phyloP scores from a whole-genome alignment of 2,329 filamentous ascomycete genomes.

The Fusarium marasasianum region DNA sequence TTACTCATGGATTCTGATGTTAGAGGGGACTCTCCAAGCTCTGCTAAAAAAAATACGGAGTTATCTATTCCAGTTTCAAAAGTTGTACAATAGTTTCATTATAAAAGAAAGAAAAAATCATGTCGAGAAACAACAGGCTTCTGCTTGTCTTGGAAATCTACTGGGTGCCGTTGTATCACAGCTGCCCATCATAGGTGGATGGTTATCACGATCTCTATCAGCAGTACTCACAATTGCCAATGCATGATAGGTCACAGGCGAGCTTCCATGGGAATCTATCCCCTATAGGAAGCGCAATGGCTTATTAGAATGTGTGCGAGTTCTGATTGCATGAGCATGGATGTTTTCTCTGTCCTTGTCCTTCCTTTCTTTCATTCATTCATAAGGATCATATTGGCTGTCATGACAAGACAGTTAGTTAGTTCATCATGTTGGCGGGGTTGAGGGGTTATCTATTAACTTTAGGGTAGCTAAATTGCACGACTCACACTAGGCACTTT shows the following conservation, averaged over 20 bases:
- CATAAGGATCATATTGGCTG: neutral
- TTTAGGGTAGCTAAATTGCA: slow-evolving; percentile 1
- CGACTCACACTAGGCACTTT: neutral
- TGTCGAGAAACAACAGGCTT: slow-evolving; percentile 18
- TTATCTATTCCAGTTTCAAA: slow-evolving; percentile 11
- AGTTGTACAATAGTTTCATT: slow-evolving; percentile 40
- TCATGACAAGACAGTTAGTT: slow-evolving; percentile 4
- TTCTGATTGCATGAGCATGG: neutral
- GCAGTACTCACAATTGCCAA: slow-evolving; percentile 5
- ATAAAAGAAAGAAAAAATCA: slow-evolving; percentile 35
- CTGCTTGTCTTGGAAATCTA: neutral
- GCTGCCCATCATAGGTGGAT: neutral
- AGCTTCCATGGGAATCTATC: neutral
- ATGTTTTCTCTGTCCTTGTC: neutral
- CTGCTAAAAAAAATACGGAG: slow-evolving; percentile 11
- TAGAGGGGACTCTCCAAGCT: slow-evolving; percentile 39
- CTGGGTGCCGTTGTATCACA: neutral
- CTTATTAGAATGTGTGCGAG: neutral
- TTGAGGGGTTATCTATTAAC: neutral
- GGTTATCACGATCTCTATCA: neutral
- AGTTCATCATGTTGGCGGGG: slow-evolving; percentile 27
- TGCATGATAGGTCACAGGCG: neutral
- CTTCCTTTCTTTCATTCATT: neutral
- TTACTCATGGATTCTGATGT: slow-evolving; percentile 30
- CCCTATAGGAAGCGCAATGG: neutral